Percentiles rank a stretch among this genome's conserved stretches.
Evolutionary conservation across 805 yeast species (phyloP).

Genomic region (Sugiyamaella marilandica): DNA sequence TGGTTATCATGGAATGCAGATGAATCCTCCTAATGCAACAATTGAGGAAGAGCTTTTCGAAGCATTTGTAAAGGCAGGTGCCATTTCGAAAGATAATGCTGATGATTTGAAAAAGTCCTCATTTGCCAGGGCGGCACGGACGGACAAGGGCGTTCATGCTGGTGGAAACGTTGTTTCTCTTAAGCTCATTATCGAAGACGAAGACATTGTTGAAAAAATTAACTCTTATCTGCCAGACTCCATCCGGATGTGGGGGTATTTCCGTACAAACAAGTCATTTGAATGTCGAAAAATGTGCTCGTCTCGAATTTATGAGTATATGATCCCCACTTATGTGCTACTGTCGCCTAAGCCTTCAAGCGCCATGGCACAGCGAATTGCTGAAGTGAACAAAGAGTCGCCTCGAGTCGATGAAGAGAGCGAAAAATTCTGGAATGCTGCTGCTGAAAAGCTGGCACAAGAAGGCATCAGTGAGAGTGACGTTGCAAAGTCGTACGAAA

Average conservation of each 20-base stretch:
- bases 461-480: conserved; percentile 36
- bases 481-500: conserved; percentile 13
- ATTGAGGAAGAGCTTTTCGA: conserved; percentile 85
- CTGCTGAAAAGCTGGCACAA: conserved; percentile 36
- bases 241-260: conserved; percentile 89
- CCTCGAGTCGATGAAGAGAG: conserved; percentile 66
- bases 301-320: conserved; percentile 90
- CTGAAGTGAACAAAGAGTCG: conserved; percentile 44
- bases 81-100: conserved; percentile 79
- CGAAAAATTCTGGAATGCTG: conserved; percentile 62
- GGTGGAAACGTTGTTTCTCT: conserved; percentile 88
- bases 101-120: conserved; percentile 84
- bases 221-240: conserved; percentile 75
- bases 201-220: conserved; percentile 64
- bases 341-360: conserved; percentile 85
- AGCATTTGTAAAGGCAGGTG: conserved; percentile 83
- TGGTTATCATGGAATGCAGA: conserved; percentile 95
- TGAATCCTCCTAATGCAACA: conserved; percentile 81
- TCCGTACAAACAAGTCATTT: conserved; percentile 81
- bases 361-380: conserved; percentile 56
- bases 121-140: conserved; percentile 57
- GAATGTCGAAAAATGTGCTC: conserved; percentile 95
- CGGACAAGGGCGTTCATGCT: conserved; percentile 97
- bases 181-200: conserved; percentile 80
- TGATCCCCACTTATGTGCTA: conserved; percentile 86